These are phyloP conservation scores for Chlamydomonas sphaeroides DNA, from an alignment of 139 green algal species.

Conservation along the genomic window DNA sequence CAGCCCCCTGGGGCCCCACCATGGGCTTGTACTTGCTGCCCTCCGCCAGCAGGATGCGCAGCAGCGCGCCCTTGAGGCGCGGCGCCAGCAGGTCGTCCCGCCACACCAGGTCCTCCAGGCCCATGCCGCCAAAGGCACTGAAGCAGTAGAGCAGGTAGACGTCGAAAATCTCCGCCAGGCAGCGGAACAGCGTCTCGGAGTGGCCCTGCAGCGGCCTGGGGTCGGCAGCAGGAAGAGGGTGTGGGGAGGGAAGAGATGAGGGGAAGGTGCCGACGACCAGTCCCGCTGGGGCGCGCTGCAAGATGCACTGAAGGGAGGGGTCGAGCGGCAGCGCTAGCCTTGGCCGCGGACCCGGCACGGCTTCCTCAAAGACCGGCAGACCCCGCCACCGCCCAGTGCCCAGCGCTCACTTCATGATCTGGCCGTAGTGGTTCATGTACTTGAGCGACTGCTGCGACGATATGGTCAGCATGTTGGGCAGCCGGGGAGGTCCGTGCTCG, in stretches of 20 bases:
- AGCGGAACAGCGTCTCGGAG: slow-evolving; percentile 45
- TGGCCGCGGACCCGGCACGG: too few relatives aligned
- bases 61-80: slow-evolving; percentile 34
- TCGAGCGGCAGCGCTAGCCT: too few relatives aligned
- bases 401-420: slow-evolving; percentile 55
- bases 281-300: too few relatives aligned
- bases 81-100: slow-evolving; percentile 30
- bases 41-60: slow-evolving; percentile 51
- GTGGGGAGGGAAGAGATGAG: background rate
- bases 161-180: slow-evolving; percentile 67
- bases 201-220: slow-evolving; percentile 14
- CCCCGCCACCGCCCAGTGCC: too few relatives aligned
- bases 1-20: background rate
- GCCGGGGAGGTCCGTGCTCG: background rate
- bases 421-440: slow-evolving; percentile 54
- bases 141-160: slow-evolving; percentile 66
- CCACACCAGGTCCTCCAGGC: slow-evolving; percentile 43
- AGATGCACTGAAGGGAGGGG: too few relatives aligned
- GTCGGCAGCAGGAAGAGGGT: background rate
- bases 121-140: slow-evolving; percentile 59
- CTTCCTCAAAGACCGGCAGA: too few relatives aligned
- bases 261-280: too few relatives aligned
- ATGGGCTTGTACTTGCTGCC: slow-evolving; percentile 51
- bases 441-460: slow-evolving; percentile 53
- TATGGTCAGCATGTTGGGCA: slow-evolving; percentile 46